A percentile compares a stretch with the other conserved stretches of the same genome.
These are phyloP conservation scores for Capniomyces stellatus DNA, from an alignment of 371 early-diverging fungal genomes.

Conservation along the genomic window DNA sequence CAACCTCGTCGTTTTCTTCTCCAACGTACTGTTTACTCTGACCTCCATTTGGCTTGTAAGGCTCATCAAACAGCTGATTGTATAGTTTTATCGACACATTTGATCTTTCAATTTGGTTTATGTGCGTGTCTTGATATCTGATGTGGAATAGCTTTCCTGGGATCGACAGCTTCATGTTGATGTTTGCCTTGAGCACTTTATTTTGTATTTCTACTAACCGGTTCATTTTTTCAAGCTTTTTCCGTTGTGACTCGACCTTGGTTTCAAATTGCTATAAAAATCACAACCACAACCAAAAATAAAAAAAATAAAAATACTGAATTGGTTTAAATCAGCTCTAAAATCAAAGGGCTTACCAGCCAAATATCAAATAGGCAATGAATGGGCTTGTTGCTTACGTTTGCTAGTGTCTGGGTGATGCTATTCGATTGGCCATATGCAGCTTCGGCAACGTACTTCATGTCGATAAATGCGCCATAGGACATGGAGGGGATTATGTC, in stretches of 20 bases:
- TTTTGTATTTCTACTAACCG: not conserved
- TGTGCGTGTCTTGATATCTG: not conserved
- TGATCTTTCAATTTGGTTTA: not conserved
- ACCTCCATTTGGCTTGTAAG: too few relatives aligned
- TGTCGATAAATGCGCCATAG: constrained; percentile 52
- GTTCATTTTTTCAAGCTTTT: not conserved
- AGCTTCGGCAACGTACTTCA: constrained; percentile 36
- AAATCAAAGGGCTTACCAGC: too few relatives aligned
- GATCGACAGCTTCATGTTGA: constrained; percentile 1
- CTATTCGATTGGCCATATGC: constrained; percentile 33
- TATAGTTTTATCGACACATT: not conserved
- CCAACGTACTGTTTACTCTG: not conserved
- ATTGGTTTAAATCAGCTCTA: constrained; percentile 9
- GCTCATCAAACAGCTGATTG: too few relatives aligned
- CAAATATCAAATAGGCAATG: constrained; percentile 10
- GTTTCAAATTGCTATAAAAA: constrained; percentile 13
- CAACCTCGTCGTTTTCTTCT: not conserved
- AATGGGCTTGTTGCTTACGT: too few relatives aligned
- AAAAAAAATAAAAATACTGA: constrained; percentile 15
- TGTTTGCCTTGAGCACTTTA: not conserved
- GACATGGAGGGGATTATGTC: constrained; percentile 57
- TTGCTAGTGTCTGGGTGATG: constrained; percentile 17
- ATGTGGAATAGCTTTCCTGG: constrained; percentile 4
- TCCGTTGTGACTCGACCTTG: constrained; percentile 4
- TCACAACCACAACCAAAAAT: constrained; percentile 14